A percentile compares a stretch with the other conserved stretches of the same genome.
These are phyloP conservation scores for Neopestalotiopsis sp. DNA, from an alignment of 2,329 filamentous ascomycete genomes.

Conservation along the genomic window DNA sequence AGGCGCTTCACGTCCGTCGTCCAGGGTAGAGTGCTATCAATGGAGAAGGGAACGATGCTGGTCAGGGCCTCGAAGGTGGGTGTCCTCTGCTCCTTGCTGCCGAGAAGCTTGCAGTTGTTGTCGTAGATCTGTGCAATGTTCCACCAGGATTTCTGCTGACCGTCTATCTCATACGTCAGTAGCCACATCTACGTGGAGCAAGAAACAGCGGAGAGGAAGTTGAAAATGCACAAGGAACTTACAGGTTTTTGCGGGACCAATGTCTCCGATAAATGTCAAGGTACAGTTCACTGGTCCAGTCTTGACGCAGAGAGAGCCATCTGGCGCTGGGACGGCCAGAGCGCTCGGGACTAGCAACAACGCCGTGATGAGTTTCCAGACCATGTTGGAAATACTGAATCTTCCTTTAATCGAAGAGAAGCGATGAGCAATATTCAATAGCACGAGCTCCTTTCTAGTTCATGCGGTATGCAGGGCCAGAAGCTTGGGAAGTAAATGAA, in stretches of 20 bases:
- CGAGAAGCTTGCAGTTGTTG: not conserved
- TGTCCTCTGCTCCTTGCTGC: not conserved
- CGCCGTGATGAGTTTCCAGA: not conserved
- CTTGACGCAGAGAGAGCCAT: not conserved
- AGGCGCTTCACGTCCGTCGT: constrained; percentile 3
- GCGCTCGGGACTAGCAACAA: not conserved
- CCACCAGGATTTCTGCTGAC: not conserved
- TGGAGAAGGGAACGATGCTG: not conserved
- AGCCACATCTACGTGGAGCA: not conserved
- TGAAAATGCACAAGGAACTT: not conserved
- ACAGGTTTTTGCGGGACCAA: not conserved
- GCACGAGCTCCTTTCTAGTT: not conserved
- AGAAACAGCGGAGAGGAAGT: not conserved
- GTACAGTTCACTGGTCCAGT: not conserved
- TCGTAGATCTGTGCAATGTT: not conserved
- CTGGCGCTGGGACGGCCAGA: not conserved
- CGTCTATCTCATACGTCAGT: not conserved
- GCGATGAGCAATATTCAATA: not conserved
- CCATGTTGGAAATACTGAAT: not conserved
- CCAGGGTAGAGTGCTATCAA: constrained; percentile 9
- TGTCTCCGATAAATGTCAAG: not conserved
- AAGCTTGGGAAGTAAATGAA: not conserved
- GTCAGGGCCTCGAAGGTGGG: not conserved
- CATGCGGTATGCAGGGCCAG: not conserved
- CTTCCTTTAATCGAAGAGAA: not conserved